These are phyloP conservation scores for Wallacemonas rigidus DNA, from an alignment of 208 protist genomes.

Conservation along the genomic window DNA sequence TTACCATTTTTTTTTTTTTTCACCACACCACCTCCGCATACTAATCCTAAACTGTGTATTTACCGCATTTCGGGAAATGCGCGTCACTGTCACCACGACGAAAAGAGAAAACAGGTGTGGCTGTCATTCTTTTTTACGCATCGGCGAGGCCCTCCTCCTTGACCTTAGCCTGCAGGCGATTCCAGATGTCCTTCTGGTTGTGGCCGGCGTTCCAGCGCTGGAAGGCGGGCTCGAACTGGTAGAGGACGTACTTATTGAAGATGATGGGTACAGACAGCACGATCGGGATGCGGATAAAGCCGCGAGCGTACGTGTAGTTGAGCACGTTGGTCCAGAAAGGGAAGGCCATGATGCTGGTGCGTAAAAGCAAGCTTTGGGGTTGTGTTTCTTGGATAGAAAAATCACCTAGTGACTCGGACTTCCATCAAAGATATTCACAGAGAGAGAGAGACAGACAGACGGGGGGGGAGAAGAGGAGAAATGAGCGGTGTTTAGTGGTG, in stretches of 20 bases:
- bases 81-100: no score
- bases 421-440: background rate
- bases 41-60: no score
- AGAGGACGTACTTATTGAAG: conserved; percentile 86
- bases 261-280: conserved; percentile 73
- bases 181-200: conserved; percentile 87
- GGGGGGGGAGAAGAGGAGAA: background rate
- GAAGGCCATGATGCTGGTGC: conserved; percentile 28
- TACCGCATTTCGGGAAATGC: no score
- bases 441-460: background rate
- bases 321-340: conserved; percentile 83
- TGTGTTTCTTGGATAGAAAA: background rate
- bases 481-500: background rate
- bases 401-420: conserved; percentile 5
- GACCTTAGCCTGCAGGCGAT: conserved; percentile 81
- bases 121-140: background rate
- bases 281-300: conserved; percentile 84
- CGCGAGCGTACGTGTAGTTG: conserved; percentile 83
- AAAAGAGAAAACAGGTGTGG: background rate
- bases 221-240: conserved; percentile 66
- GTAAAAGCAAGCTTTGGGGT: background rate
- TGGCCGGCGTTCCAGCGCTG: conserved; percentile 82
- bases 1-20: no score
- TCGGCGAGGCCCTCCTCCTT: conserved; percentile 33
- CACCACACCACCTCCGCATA: no score